Evolutionary conservation across 352 stramenopile genomes (phyloP).

Genomic region (Phytophthora niederhauseri): DNA sequence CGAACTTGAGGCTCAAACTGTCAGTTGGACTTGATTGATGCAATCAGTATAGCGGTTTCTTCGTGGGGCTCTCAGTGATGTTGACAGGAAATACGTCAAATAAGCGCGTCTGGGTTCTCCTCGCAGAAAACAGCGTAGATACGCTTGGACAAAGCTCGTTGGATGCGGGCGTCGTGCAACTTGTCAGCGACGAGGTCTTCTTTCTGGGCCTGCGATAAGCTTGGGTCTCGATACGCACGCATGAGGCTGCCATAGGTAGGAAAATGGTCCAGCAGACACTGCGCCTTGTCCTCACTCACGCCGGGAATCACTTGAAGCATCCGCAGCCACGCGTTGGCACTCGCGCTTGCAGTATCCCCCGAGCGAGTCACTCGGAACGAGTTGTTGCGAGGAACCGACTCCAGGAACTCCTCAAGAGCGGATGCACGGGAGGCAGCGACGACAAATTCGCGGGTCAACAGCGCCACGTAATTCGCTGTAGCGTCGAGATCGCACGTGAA

Average conservation of each 20-base stretch:
- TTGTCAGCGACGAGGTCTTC: conserved; percentile 65
- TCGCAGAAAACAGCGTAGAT: conserved; percentile 66
- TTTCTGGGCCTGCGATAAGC: conserved; percentile 41
- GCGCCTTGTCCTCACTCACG: conserved; percentile 74
- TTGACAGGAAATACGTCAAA: conserved; percentile 17
- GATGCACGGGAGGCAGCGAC: conserved; percentile 46
- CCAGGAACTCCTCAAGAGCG: conserved; percentile 57
- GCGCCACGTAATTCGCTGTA: conserved; percentile 56
- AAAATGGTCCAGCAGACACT: conserved; percentile 66
- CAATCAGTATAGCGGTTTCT: no score
- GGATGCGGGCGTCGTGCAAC: conserved; percentile 42
- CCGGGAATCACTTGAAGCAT: conserved; percentile 82
- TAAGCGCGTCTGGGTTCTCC: conserved; percentile 37
- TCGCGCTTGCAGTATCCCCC: conserved; percentile 51
- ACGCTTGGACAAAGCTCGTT: conserved; percentile 54
- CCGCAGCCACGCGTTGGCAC: conserved; percentile 72
- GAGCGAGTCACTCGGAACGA: conserved; percentile 59
- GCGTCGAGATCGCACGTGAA: conserved; percentile 65
- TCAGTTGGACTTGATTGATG: no score
- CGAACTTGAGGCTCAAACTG: no score
- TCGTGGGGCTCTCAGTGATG: no score
- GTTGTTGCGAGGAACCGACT: conserved; percentile 59
- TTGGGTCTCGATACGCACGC: conserved; percentile 50
- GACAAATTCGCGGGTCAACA: conserved; percentile 64
- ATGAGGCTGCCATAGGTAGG: conserved; percentile 64